Evolutionary conservation across 139 green algal species (phyloP).

Genomic region (Parachlorella kessleri): DNA sequence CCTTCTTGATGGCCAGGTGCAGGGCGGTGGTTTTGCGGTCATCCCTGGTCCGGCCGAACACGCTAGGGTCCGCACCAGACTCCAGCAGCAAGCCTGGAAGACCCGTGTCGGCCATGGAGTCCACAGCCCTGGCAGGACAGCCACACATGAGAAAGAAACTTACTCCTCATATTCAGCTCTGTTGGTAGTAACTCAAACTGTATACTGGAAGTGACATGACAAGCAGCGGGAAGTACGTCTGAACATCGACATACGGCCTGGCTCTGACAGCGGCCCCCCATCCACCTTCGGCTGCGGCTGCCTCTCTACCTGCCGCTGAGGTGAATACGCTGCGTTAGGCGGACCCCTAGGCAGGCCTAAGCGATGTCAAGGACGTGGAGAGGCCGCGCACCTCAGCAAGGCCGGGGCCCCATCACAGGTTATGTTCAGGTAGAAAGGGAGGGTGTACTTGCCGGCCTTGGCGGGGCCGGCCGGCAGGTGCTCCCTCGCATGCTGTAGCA

Average conservation of each 20-base stretch:
- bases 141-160: no score
- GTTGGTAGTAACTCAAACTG: no score
- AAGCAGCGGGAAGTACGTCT: no score
- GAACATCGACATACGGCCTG: no score
- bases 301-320: no score
- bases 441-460: background rate
- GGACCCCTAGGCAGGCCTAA: no score
- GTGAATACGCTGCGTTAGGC: no score
- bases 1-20: background rate
- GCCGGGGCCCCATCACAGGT: slow-evolving; percentile 10
- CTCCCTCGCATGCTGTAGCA: slow-evolving; percentile 21
- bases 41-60: background rate
- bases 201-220: no score
- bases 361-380: no score
- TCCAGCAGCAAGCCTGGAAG: background rate
- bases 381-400: slow-evolving; percentile 24
- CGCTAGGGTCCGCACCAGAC: background rate
- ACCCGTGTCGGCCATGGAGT: background rate
- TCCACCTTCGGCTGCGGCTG: no score
- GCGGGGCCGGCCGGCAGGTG: background rate
- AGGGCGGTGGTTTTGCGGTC: slow-evolving; percentile 9
- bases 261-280: no score
- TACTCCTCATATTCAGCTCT: no score
- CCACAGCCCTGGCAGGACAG: slow-evolving; percentile 16
- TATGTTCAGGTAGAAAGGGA: slow-evolving; percentile 12